Evolutionary conservation across 345 rosid genomes (phyloP).

Genomic region (Heritiera fomes): DNA sequence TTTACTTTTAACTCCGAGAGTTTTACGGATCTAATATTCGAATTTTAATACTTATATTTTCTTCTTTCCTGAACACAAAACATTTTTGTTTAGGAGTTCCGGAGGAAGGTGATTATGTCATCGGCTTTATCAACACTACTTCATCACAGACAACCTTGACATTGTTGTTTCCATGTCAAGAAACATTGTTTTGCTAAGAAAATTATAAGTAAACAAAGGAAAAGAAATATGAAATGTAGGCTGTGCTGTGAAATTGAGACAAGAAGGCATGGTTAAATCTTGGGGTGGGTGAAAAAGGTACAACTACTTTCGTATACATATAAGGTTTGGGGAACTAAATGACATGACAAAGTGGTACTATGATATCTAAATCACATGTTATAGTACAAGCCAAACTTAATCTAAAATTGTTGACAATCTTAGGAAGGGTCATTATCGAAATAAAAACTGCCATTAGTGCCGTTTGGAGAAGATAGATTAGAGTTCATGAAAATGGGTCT

Average conservation of each 20-base stretch:
- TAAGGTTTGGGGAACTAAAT: neutral
- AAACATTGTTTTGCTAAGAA: neutral
- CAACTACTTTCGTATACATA: neutral
- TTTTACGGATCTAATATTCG: no score
- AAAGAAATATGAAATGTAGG: neutral
- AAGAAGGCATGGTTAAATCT: neutral
- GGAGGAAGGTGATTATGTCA: neutral
- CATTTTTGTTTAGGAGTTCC: neutral
- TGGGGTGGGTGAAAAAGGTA: neutral
- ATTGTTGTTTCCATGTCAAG: neutral
- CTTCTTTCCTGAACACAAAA: neutral
- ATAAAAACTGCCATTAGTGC: neutral
- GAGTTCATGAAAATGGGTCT: neutral
- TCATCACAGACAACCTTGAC: neutral
- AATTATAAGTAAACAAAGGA: no score
- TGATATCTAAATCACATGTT: neutral
- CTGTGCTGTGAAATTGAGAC: neutral
- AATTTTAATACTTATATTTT: no score
- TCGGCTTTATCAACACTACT: neutral
- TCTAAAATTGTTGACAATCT: neutral
- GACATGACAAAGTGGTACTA: neutral
- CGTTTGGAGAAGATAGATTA: neutral
- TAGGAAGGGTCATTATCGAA: neutral
- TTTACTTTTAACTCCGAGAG: no score
- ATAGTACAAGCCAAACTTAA: neutral